phyloP scores from a whole-genome alignment of 192 early-diverging fungal species.

The Borealophlyctis nickersoniae region DNA sequence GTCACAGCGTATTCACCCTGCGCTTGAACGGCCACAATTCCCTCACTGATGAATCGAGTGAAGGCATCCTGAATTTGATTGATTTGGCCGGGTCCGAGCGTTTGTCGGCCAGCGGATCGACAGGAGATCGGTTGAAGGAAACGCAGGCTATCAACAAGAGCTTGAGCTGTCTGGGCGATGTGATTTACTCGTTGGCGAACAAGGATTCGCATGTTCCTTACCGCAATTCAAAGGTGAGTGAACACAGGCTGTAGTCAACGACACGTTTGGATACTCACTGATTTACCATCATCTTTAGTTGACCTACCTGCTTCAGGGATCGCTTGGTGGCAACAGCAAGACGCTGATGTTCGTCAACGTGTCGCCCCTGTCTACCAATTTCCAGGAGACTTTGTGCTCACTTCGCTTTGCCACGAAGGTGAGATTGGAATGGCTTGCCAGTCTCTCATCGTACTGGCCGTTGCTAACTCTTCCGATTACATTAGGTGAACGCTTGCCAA shows the following conservation, averaged over 20 bases:
- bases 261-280: too few relatives aligned
- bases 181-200: constrained; percentile 80
- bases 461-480: not conserved
- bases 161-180: constrained; percentile 83
- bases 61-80: constrained; percentile 85
- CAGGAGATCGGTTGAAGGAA: constrained; percentile 85
- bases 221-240: constrained; percentile 88
- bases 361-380: constrained; percentile 72
- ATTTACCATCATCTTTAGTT: constrained; percentile 34
- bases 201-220: constrained; percentile 84
- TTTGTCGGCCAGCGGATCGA: constrained; percentile 74
- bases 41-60: constrained; percentile 67
- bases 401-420: constrained; percentile 94
- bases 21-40: constrained; percentile 70
- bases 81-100: constrained; percentile 95
- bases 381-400: constrained; percentile 84
- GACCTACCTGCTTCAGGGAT: constrained; percentile 71
- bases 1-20: constrained; percentile 91
- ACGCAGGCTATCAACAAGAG: constrained; percentile 97
- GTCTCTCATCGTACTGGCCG: not conserved
- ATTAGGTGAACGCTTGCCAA: constrained; percentile 73
- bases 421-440: not conserved
- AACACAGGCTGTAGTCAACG: too few relatives aligned
- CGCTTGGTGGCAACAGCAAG: constrained; percentile 85
- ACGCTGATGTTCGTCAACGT: constrained; percentile 99